A percentile compares a stretch with the other conserved stretches of the same genome.
Evolutionary conservation across 345 rosid species (phyloP).

Genomic region (Dimocarpus longan): DNA sequence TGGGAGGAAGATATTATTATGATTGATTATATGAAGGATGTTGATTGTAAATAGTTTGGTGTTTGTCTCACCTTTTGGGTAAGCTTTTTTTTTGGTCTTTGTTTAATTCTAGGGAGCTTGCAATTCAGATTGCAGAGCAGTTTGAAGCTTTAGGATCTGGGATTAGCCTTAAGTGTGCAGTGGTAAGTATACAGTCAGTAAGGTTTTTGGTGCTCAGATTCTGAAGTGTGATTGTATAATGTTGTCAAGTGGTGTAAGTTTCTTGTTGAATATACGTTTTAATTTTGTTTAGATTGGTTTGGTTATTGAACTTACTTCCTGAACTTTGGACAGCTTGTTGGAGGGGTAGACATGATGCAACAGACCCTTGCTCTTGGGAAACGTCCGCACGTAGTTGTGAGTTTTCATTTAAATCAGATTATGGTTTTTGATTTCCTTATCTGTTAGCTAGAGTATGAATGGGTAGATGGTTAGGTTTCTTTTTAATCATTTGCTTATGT

Average conservation of each 20-base stretch:
- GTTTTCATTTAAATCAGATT: conserved; percentile 22
- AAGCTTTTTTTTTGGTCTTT: conserved; percentile 15
- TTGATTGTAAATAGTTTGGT: neutral
- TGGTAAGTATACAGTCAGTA: conserved; percentile 52
- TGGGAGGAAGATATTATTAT: neutral
- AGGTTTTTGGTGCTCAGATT: neutral
- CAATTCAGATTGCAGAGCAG: conserved; percentile 96
- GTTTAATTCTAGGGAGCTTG: conserved; percentile 69
- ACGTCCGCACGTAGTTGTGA: conserved; percentile 83
- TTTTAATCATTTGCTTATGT: neutral
- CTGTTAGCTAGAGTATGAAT: neutral
- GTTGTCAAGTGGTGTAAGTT: neutral
- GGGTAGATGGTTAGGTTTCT: neutral
- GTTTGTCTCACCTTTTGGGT: too few relatives aligned
- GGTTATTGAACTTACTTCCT: neutral
- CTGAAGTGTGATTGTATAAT: neutral
- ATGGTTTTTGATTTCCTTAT: neutral
- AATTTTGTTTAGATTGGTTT: neutral
- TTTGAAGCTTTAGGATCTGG: conserved; percentile 89
- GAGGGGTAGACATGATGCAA: conserved; percentile 88
- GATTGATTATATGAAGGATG: neutral
- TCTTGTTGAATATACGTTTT: neutral
- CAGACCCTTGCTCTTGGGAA: conserved; percentile 77
- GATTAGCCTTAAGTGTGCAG: conserved; percentile 77
- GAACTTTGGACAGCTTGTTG: conserved; percentile 70